Evolutionary conservation across 2,329 filamentous ascomycete genomes (phyloP).

Genomic region (Colletotrichum lini): DNA sequence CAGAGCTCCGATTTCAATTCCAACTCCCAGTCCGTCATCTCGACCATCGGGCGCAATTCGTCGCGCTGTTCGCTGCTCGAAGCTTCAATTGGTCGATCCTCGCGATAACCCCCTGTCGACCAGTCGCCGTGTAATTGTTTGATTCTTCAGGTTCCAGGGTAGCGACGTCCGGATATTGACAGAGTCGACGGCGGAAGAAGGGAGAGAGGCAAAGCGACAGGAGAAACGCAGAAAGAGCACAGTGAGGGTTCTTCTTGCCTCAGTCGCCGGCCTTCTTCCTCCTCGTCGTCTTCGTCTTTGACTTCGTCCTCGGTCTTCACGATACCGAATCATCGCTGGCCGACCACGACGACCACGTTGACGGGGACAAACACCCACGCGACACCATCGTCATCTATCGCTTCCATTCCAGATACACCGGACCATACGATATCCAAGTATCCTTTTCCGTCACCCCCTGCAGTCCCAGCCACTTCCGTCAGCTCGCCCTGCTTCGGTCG

Average conservation of each 20-base stretch:
- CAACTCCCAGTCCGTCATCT: not conserved
- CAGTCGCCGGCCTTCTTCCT: constrained; percentile 2
- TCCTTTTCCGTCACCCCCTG: not conserved
- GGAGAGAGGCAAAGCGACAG: not conserved
- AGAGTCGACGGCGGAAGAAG: not conserved
- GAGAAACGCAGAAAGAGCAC: not conserved
- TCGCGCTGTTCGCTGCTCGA: not conserved
- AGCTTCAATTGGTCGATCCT: constrained; percentile 17
- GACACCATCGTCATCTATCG: not conserved
- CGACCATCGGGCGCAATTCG: not conserved
- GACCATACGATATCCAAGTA: constrained; percentile 6
- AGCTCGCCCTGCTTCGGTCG: not conserved
- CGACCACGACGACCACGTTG: constrained; percentile 10
- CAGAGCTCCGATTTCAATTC: too few species aligned
- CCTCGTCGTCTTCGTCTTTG: too few species aligned
- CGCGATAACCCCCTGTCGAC: constrained; percentile 26
- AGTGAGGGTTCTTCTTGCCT: not conserved
- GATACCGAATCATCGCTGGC: not conserved
- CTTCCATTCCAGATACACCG: constrained; percentile 28
- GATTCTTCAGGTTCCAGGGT: not conserved
- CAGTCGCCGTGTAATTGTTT: constrained; percentile 11
- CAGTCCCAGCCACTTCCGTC: constrained; percentile 20
- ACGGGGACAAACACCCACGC: not conserved
- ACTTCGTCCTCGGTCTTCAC: not conserved
- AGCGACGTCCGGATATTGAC: constrained; percentile 7